These are phyloP conservation scores for Daldinia eschscholtzii DNA, from an alignment of 2,329 filamentous ascomycete genomes.

Conservation along the genomic window DNA sequence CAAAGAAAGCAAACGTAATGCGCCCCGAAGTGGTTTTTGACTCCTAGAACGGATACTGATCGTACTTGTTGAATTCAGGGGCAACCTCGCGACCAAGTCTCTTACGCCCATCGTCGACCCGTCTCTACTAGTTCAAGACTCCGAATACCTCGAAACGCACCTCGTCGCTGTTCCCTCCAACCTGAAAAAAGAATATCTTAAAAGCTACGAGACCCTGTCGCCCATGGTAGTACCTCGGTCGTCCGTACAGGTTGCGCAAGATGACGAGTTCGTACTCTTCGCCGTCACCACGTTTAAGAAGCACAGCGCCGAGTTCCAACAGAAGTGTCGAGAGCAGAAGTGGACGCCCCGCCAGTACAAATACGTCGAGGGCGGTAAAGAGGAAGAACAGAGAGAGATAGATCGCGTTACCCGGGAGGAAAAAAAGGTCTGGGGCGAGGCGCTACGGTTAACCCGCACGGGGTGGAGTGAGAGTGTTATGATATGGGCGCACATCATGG, in stretches of 20 bases:
- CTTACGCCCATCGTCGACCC: slow-evolving; percentile 91
- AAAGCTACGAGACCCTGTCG: slow-evolving; percentile 86
- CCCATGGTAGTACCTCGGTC: slow-evolving; percentile 96
- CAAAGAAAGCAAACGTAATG: slow-evolving; percentile 88
- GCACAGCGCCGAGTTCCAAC: slow-evolving; percentile 84
- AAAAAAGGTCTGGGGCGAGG: slow-evolving; percentile 92
- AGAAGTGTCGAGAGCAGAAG: slow-evolving; percentile 91
- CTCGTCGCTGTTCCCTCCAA: slow-evolving; percentile 88
- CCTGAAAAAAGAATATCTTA: slow-evolving; percentile 87
- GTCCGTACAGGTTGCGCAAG: slow-evolving; percentile 80
- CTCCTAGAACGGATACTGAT: slow-evolving; percentile 24
- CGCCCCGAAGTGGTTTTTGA: slow-evolving; percentile 4
- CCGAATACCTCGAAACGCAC: slow-evolving; percentile 96
- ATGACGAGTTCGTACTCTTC: slow-evolving; percentile 91
- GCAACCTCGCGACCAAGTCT: slow-evolving; percentile 94
- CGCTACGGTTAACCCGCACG: slow-evolving; percentile 86
- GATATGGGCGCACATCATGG: slow-evolving; percentile 94
- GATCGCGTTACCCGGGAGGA: slow-evolving; percentile 86
- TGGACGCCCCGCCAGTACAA: slow-evolving; percentile 97
- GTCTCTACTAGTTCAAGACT: slow-evolving; percentile 83
- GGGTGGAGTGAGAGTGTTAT: slow-evolving; percentile 96
- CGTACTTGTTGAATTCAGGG: slow-evolving; percentile 62
- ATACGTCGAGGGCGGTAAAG: slow-evolving; percentile 88
- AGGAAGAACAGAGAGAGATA: slow-evolving; percentile 89
- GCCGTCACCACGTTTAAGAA: slow-evolving; percentile 96